Base-by-base conservation (phyloP, 352 stramenopile genomes). In the Phytophthora sojae region DNA sequence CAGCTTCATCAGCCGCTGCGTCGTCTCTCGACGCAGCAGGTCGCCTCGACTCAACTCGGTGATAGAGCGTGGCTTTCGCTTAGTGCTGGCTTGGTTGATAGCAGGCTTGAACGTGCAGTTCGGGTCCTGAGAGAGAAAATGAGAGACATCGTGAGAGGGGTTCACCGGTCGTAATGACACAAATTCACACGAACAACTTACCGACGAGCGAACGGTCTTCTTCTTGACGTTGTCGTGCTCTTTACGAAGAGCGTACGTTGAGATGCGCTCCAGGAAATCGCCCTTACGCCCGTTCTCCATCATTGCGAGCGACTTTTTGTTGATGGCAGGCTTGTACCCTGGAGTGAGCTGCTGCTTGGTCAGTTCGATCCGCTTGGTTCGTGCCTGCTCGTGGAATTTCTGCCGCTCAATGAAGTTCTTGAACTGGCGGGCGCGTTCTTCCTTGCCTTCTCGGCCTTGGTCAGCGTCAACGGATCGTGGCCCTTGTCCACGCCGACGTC, bases 71-170 rank as follows among this genome's bases (percentile, higher is more conserved):
- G 78, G 74, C 19, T 82, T 86, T 7, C 88, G 83, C 35, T 85
- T 92, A 15, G 71, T 83, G 64, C 86, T 93, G 14, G 69, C 69
- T 47, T 89, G 67, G 58, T 95, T 94, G 63, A 96, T 96, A n/a
- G 80, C 74, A 0, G 89, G 89, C 55, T 90, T 92, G 67, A 96
- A 96, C 14, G 89, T 96, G 58, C 86, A 96, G 59, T 96, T 80
- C 5, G 89, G 88, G 50, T 96, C 82, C 87, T 95, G 39, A 19
- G 7, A 21, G 39, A 21, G 8, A 69, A 21, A 21, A 21, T 21
- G 11, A 61, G 15, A 19, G 2, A 29, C 57, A 26, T 61, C 50
- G 57, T 60, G n/a, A 11, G 14, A 19, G 5, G 14, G 14, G 32
- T 8, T 19, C 29, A 11, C 15, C 25, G 6, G 29, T 51, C n/a